A percentile compares a stretch with the other conserved stretches of the same genome.
Conservation (phyloP, 495 filamentous ascomycete species). For the Friedmanniomyces simplex region DNA sequence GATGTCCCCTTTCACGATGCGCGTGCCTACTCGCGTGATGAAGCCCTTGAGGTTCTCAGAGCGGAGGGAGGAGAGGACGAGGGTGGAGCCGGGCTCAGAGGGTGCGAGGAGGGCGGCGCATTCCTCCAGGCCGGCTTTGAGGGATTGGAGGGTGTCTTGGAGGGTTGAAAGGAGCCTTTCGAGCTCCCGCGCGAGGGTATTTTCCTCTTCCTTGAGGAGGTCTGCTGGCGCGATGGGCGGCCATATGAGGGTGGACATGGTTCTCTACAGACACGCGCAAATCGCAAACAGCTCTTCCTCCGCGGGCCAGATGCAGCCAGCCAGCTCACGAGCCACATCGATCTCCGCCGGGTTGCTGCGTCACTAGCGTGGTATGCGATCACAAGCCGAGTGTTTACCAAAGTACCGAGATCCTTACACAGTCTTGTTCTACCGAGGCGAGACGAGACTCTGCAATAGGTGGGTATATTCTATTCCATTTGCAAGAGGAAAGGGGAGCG, state of each 20-base stretch:
- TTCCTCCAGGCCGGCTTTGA: conserved; percentile 80
- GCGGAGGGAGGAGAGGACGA: conserved; percentile 77
- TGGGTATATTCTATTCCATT: too few species aligned
- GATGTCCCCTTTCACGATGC: conserved; percentile 33
- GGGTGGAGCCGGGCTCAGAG: conserved; percentile 68
- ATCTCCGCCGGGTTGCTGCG: background rate
- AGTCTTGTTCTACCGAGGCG: too few species aligned
- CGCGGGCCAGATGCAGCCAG: background rate
- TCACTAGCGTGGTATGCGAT: too few species aligned
- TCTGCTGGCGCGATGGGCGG: conserved; percentile 57
- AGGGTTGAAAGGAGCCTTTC: conserved; percentile 77
- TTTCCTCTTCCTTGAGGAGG: conserved; percentile 56
- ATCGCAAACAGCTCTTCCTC: background rate
- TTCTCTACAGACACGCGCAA: background rate
- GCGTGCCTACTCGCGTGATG: conserved; percentile 53
- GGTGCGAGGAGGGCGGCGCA: conserved; percentile 76
- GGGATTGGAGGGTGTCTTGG: conserved; percentile 60
- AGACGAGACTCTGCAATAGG: too few species aligned
- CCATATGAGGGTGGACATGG: conserved; percentile 68
- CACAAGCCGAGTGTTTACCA: too few species aligned
- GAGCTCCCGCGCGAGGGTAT: conserved; percentile 62
- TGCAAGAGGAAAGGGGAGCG: too few species aligned
- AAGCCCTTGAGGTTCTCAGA: conserved; percentile 87
- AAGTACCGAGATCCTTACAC: too few species aligned
- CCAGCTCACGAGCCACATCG: background rate